Percentiles rank a stretch among this genome's conserved stretches.
These are phyloP conservation scores for Aspergillus floridensis DNA, from an alignment of 2,329 filamentous ascomycete species.

Conservation along the genomic window DNA sequence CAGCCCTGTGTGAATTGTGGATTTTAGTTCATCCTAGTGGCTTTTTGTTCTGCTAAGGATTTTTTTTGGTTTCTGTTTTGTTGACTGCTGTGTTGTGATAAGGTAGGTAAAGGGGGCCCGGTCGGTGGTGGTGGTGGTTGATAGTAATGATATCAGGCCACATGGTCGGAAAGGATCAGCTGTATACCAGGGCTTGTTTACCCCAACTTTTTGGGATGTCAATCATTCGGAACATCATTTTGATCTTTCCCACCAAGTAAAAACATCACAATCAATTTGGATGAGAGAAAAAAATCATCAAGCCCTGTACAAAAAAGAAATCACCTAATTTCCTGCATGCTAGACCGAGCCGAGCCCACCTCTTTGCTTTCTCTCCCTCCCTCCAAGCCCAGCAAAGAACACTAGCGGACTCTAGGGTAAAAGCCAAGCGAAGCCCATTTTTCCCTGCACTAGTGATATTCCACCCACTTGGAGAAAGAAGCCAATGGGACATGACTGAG, in stretches of 20 bases:
- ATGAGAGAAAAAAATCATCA: too few relatives aligned
- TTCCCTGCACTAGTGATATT: background rate
- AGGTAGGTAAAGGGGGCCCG: background rate
- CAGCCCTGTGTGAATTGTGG: conserved; percentile 9
- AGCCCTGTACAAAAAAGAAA: too few relatives aligned
- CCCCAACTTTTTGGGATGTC: too few relatives aligned
- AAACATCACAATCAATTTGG: too few relatives aligned
- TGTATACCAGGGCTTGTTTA: background rate
- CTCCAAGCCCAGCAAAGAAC: too few relatives aligned
- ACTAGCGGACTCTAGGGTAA: background rate
- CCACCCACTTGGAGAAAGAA: background rate
- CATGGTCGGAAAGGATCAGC: background rate
- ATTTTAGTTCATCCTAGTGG: background rate
- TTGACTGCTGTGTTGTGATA: background rate
- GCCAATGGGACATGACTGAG: background rate
- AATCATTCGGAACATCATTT: too few relatives aligned
- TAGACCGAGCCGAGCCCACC: too few relatives aligned
- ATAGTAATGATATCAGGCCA: background rate
- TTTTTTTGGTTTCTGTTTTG: background rate
- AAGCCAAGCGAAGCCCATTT: background rate
- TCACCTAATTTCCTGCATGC: too few relatives aligned
- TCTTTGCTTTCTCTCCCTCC: too few relatives aligned
- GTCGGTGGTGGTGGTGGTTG: background rate
- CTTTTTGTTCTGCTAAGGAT: background rate
- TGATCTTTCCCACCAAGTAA: too few relatives aligned